Percentiles rank a stretch among this genome's conserved stretches.
Conservation (phyloP, 352 stramenopile species). For the Saprolegnia parasitica region DNA sequence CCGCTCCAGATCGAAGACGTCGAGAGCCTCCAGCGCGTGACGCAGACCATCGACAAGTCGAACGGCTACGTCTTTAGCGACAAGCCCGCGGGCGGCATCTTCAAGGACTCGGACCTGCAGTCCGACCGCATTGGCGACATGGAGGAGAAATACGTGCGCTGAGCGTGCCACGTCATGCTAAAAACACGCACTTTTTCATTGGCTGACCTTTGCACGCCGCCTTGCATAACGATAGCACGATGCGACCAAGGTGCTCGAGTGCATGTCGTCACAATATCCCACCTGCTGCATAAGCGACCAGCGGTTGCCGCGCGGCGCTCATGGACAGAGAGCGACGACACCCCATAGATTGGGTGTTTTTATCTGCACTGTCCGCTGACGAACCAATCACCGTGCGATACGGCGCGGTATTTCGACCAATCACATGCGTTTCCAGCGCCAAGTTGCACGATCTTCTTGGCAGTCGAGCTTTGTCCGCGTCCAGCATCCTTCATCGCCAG, state of each 20-base stretch:
- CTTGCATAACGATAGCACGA: too few relatives aligned
- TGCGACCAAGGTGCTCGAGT: too few relatives aligned
- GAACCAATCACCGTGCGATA: too few relatives aligned
- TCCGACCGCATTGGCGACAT: conserved; percentile 23
- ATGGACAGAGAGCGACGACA: too few relatives aligned
- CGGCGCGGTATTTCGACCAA: too few relatives aligned
- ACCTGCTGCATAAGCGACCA: too few relatives aligned
- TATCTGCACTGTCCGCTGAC: too few relatives aligned
- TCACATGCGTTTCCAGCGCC: background rate
- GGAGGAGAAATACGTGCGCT: conserved; percentile 20
- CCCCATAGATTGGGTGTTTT: too few relatives aligned
- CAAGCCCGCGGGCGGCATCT: background rate
- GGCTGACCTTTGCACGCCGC: too few relatives aligned
- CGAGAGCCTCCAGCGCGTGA: conserved; percentile 52
- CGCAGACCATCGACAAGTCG: conserved; percentile 76
- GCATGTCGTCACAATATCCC: too few relatives aligned
- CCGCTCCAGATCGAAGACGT: conserved; percentile 77
- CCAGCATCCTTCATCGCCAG: background rate
- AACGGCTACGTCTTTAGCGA: conserved; percentile 70
- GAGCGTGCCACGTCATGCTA: background rate
- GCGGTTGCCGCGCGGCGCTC: too few relatives aligned
- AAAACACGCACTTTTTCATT: background rate
- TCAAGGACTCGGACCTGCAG: conserved; percentile 14
- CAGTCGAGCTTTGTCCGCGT: background rate
- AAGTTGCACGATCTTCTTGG: background rate